Evolutionary conservation across 2,329 filamentous ascomycete species (phyloP).

Genomic region (Arachnopeziza araneosa): DNA sequence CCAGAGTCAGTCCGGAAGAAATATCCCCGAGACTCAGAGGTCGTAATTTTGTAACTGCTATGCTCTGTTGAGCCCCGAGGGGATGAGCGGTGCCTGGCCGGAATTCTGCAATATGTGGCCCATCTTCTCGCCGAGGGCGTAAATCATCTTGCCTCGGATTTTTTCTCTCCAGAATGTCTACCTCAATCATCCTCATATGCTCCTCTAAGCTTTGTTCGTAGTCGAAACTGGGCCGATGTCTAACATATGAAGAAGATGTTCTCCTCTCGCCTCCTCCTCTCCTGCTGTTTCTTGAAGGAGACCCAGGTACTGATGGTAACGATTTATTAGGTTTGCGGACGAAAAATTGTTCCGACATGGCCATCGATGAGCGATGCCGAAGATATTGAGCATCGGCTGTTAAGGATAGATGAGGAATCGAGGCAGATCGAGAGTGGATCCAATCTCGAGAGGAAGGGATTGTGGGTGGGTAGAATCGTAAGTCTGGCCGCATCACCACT

Average conservation of each 20-base stretch:
- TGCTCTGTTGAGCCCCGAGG: not conserved
- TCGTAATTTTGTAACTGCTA: not conserved
- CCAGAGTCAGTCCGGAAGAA: slow-evolving; percentile 7
- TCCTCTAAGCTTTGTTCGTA: slow-evolving; percentile 17
- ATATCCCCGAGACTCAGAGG: slow-evolving; percentile 23
- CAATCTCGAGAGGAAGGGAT: slow-evolving; percentile 21
- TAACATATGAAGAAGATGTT: slow-evolving; percentile 15
- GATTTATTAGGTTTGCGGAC: slow-evolving; percentile 10
- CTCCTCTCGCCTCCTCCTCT: slow-evolving; percentile 17
- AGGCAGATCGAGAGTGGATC: slow-evolving; percentile 14
- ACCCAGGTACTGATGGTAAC: slow-evolving; percentile 7
- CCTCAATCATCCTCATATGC: slow-evolving; percentile 18
- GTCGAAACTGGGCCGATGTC: slow-evolving; percentile 8
- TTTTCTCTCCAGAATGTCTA: slow-evolving; percentile 9
- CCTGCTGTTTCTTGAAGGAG: slow-evolving; percentile 1
- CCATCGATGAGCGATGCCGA: slow-evolving; percentile 12
- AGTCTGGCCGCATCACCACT: slow-evolving; percentile 16
- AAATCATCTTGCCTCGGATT: slow-evolving; percentile 1
- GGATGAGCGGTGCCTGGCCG: not conserved
- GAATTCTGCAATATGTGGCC: not conserved
- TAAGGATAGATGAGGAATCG: slow-evolving; percentile 15
- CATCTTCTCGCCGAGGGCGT: not conserved
- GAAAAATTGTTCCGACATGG: slow-evolving; percentile 4
- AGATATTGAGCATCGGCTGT: slow-evolving; percentile 15
- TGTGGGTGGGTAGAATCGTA: slow-evolving; percentile 20